These are phyloP conservation scores for Fonsecaea multimorphosa DNA, from an alignment of 2,329 filamentous ascomycete species.

Conservation along the genomic window DNA sequence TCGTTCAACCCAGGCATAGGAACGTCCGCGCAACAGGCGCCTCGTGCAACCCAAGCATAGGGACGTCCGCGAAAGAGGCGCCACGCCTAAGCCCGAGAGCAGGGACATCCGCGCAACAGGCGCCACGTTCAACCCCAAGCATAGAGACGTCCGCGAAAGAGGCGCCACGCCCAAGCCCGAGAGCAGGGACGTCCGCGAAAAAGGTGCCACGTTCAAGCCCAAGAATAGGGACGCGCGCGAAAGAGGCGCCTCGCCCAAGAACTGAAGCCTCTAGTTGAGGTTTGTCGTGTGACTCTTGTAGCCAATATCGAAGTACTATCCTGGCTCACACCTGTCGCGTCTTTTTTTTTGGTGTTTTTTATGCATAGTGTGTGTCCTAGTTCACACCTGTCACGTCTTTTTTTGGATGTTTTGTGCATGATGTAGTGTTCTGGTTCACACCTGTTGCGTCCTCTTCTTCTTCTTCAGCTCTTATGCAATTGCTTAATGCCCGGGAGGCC, in stretches of 20 bases:
- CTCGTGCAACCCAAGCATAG: too few relatives aligned
- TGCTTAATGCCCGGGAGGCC: neutral
- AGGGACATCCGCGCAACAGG: too few relatives aligned
- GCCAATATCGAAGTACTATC: neutral
- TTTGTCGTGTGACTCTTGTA: neutral
- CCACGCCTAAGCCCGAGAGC: too few relatives aligned
- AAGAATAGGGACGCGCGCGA: too few relatives aligned
- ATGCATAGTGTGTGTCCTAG: neutral
- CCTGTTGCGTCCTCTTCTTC: neutral
- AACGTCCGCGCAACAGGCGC: too few relatives aligned
- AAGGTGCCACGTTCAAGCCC: too few relatives aligned
- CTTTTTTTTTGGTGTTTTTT: neutral
- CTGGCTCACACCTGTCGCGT: neutral
- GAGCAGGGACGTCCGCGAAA: too few relatives aligned
- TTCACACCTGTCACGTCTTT: neutral
- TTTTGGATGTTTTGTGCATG: neutral
- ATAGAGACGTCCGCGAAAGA: too few relatives aligned
- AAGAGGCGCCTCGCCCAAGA: neutral
- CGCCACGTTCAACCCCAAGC: too few relatives aligned
- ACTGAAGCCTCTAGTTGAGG: neutral
- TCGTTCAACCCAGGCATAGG: too few relatives aligned
- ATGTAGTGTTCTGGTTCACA: neutral
- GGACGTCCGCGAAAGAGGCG: too few relatives aligned
- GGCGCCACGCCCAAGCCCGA: too few relatives aligned
- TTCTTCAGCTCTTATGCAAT: neutral